Evolutionary conservation across 768 basidiomycete genomes (phyloP), one percentile per base, ranked within the genome.

Genomic region (Rhodotorula sphaerocarpa): DNA sequence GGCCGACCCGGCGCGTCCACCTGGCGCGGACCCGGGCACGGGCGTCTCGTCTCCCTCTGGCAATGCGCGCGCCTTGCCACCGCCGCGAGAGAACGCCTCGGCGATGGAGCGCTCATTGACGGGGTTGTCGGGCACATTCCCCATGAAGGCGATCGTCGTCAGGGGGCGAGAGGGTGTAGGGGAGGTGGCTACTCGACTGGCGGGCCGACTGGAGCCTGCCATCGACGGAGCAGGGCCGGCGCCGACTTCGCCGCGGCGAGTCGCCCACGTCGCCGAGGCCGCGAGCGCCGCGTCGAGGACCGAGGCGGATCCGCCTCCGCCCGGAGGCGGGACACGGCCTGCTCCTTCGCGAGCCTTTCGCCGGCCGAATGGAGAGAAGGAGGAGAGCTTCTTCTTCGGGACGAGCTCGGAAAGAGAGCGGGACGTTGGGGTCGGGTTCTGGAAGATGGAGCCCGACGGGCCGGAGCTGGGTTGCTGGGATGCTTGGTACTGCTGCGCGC

Each of bases 221-320:
- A 16, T 20, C n/a, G 28, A 51, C 36, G 21, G 28, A 30, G 31
- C 36, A 39, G 27, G 46, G 28, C 48, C 57, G 57, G 58, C 52
- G 11, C 15, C 52, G 52, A 45, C n/a, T 53, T 59, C 58, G 15
- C 63, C 63, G 50, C 63, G 53, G n/a, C 44, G 39, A 11, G n/a
- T 50, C 23, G 63, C 63, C 63, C 63, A 65, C 7, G 54, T 59
- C 36, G 45, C 41, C 16, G 47, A 51, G 2, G 58, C 51, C 14
- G 63, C 50, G 21, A 65, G 55, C 34, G 63, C 63, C n/a, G 63
- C 63, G 30, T 65, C 63, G 46, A 65, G 48, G 9, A 65, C 34
- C 14, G 50, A n/a, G 21, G 55, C 51, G 5, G 58, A 59, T 41
- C 27, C 50, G 34, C 54, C 59, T 15, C 63, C 43, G 23, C 21